A percentile compares a stretch with the other conserved stretches of the same genome.
Evolutionary conservation across 2,329 filamentous ascomycete genomes (phyloP).

Genomic region (Botrytis galanthina): DNA sequence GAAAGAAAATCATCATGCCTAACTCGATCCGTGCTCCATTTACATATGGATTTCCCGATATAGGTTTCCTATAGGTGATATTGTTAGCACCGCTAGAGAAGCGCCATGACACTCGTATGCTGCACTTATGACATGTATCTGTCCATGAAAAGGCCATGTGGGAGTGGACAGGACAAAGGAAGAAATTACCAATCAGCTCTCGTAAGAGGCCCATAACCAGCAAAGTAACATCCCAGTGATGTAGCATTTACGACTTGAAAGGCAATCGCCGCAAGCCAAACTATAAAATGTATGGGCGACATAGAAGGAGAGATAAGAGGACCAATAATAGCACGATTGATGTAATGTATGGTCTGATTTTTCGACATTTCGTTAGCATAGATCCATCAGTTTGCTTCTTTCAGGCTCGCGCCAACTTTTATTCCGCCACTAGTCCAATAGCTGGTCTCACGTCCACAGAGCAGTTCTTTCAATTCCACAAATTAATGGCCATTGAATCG

Average conservation of each 20-base stretch:
- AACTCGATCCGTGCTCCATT: slow-evolving; percentile 48
- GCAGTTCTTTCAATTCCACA: background rate
- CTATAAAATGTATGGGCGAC: slow-evolving; percentile 75
- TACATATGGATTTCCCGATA: slow-evolving; percentile 38
- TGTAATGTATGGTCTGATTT: slow-evolving; percentile 73
- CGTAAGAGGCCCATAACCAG: slow-evolving; percentile 71
- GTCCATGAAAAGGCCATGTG: background rate
- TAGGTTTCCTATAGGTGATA: slow-evolving; percentile 1
- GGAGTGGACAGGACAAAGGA: background rate
- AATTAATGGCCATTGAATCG: background rate
- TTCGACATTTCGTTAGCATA: slow-evolving; percentile 7
- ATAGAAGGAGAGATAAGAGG: slow-evolving; percentile 87
- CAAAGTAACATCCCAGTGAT: slow-evolving; percentile 76
- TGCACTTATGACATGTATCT: background rate
- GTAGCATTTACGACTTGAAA: slow-evolving; percentile 84
- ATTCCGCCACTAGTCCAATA: background rate
- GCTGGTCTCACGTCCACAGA: background rate
- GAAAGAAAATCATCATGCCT: slow-evolving; percentile 72
- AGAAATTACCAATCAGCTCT: slow-evolving; percentile 48
- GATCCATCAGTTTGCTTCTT: background rate
- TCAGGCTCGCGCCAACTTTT: background rate
- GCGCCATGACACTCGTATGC: background rate
- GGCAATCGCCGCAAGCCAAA: slow-evolving; percentile 60
- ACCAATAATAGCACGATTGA: slow-evolving; percentile 81
- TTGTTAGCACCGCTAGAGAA: background rate